Base-by-base conservation (phyloP, 2,329 filamentous ascomycete species). In the Penicillium sp. region DNA sequence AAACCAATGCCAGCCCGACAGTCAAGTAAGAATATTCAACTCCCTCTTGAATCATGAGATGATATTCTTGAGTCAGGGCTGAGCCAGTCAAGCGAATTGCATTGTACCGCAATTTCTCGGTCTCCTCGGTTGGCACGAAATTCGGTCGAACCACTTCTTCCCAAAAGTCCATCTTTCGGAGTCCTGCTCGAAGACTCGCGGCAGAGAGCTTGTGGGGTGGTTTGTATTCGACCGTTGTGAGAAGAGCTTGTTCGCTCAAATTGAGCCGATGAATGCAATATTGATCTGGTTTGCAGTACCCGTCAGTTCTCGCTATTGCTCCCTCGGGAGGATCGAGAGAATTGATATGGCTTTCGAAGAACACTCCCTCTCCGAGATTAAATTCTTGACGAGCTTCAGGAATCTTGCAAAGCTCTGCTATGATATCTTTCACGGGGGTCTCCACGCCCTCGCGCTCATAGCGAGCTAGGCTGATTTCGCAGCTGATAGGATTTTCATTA, bases 21-120 rank as follows among this genome's bases (percentile, higher is more conserved):
- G 64, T 63, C 38, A 71, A 18, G 55, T 62, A 66, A 10, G 65
- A 67, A 46, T 65, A 66, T 46, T 63, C 61, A 11, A 68, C 58
- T 2, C 67, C 64, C 49, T 68, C 60, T 49, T 66, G 39, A 38
- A 70, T 64, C 60, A 70, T 71, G 2, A 68, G 58, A 57, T 71
- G 60, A 45, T 60, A 73, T 54, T 66, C 58, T 42, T 71, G 61
- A 5, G 59, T 60, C 3, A 69, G 6, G 9, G 59, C 64, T 2
- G 65, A 65, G 0, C 56, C 53, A 3, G 52, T 46, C 5, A 69
- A 53, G 14, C 47, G 49, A 43, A 48, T 54, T 13, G 67, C 63
- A 56, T 69, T 63, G 39, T 67, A 64, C 22, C 14, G 59, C 31
- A 62, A 54, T 52, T 63, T 66, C 47, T 57, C 54, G 4, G 36